A percentile compares a stretch with the other conserved stretches of the same genome.
Conservation (phyloP, 805 yeast genomes). For the Kuraishia ogatae region DNA sequence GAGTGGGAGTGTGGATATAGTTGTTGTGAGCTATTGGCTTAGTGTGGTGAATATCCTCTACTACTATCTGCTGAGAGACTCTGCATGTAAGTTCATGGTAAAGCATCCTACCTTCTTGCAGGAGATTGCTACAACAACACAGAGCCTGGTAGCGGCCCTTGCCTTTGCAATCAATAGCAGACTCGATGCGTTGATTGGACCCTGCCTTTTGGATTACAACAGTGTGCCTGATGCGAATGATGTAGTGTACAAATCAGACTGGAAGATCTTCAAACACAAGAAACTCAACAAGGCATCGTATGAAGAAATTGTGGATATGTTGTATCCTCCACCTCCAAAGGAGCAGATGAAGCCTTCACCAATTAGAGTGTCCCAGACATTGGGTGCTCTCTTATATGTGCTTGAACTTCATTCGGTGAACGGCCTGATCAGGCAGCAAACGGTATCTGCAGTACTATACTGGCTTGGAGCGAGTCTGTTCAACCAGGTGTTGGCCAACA, state of each 20-base stretch:
- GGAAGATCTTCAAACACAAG: constrained; percentile 43
- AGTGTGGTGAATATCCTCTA: constrained; percentile 69
- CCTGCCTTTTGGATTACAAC: constrained; percentile 64
- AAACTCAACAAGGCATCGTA: constrained; percentile 40
- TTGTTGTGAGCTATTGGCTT: constrained; percentile 78
- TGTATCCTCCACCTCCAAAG: constrained; percentile 77
- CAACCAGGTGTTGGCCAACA: constrained; percentile 59
- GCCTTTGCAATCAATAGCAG: constrained; percentile 59
- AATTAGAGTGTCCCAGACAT: constrained; percentile 69
- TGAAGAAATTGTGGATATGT: constrained; percentile 65
- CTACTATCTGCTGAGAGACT: constrained; percentile 66
- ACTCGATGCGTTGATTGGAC: constrained; percentile 47
- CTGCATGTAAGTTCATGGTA: constrained; percentile 38
- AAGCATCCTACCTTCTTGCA: constrained; percentile 52
- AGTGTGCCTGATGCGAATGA: constrained; percentile 78
- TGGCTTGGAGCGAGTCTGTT: constrained; percentile 70
- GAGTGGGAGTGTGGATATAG: constrained; percentile 45
- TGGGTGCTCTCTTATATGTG: constrained; percentile 84
- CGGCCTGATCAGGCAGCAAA: constrained; percentile 68
- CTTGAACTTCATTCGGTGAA: constrained; percentile 75
- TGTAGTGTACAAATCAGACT: constrained; percentile 64
- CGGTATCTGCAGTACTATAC: constrained; percentile 68
- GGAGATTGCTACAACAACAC: constrained; percentile 44
- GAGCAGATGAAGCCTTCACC: constrained; percentile 89
- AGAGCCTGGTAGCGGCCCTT: constrained; percentile 56